Evolutionary conservation across 129 eudicot species (phyloP).

Genomic region (Arctium minus): DNA sequence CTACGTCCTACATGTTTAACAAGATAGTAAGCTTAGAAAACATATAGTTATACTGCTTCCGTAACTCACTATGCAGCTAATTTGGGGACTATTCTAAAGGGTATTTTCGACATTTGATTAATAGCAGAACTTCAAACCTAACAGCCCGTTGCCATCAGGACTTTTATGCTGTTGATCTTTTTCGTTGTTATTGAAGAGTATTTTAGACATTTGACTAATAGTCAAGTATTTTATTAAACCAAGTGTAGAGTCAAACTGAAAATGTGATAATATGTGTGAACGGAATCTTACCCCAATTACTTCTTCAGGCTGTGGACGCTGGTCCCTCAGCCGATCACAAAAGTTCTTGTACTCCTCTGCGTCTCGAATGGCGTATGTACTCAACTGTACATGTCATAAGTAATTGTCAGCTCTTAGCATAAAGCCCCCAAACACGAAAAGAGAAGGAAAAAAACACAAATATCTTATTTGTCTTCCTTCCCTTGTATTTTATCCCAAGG

Average conservation of each 20-base stretch:
- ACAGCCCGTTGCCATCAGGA: neutral
- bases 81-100: neutral
- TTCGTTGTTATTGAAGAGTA: neutral
- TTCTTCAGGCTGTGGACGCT: conserved; percentile 97
- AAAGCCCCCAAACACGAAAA: neutral
- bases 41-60: neutral
- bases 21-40: conserved; percentile 6
- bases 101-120: neutral
- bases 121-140: neutral
- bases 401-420: conserved; percentile 15
- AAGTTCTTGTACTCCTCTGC: conserved; percentile 98
- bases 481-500: neutral
- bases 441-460: neutral
- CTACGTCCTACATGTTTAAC: conserved; percentile 63
- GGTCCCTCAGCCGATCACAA: conserved; percentile 92
- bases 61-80: neutral
- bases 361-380: conserved; percentile 94
- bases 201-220: neutral
- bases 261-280: neutral
- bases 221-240: neutral
- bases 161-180: neutral
- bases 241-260: neutral
- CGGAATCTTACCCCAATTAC: conserved; percentile 75
- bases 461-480: neutral
- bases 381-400: conserved; percentile 44